Conservation (phyloP, 1,284 basidiomycete species). For the Ceratobasidium sp. region DNA sequence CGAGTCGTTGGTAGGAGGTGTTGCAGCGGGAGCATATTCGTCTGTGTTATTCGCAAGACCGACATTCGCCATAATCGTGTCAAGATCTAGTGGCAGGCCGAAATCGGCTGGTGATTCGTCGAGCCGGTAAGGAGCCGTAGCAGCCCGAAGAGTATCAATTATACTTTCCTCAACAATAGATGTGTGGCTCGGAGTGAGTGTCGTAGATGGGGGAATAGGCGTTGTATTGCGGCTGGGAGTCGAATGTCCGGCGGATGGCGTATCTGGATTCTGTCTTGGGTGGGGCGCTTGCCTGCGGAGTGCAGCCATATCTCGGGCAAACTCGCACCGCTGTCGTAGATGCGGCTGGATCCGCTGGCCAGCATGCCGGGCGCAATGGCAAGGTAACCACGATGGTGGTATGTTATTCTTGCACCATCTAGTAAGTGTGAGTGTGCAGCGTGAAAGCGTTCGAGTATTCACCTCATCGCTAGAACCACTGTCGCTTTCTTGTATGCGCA, state of each 20-base stretch:
- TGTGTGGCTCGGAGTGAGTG: neutral
- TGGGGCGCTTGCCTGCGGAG: constrained; percentile 2
- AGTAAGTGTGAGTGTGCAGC: constrained; percentile 2
- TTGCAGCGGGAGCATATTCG: neutral
- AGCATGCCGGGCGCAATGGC: constrained; percentile 21
- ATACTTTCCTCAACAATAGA: neutral
- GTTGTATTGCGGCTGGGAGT: constrained; percentile 2
- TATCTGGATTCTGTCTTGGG: neutral
- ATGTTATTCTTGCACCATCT: constrained; percentile 3
- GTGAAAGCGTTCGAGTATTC: neutral
- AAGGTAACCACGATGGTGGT: constrained; percentile 18
- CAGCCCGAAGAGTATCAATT: constrained; percentile 14
- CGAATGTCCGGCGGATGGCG: neutral
- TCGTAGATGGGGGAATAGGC: neutral
- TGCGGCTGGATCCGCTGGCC: constrained; percentile 19
- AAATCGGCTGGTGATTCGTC: neutral
- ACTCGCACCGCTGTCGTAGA: constrained; percentile 15
- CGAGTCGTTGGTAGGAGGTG: constrained; percentile 18
- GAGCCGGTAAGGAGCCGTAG: constrained; percentile 5
- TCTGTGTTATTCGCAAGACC: constrained; percentile 7
- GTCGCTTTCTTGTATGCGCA: neutral
- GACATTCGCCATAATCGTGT: constrained; percentile 13
- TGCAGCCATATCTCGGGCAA: constrained; percentile 12
- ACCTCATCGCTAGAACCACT: constrained; percentile 10
- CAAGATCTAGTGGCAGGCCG: constrained; percentile 13